Conservation (phyloP, 352 stramenopile genomes). For the Thraustochytrium striatum region DNA sequence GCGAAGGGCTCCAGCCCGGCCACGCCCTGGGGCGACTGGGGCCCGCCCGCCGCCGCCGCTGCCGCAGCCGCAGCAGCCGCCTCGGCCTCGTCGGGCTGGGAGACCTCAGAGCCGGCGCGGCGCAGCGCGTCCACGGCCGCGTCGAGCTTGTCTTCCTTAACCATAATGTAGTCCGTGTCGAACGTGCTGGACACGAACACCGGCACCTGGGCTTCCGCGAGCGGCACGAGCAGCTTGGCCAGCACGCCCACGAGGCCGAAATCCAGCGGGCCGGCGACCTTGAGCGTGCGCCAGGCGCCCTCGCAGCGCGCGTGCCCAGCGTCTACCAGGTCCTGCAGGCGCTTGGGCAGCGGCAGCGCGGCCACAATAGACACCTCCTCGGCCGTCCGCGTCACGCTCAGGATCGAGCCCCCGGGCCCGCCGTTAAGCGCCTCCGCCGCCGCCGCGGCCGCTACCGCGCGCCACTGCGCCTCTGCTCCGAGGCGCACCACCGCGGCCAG, state of each 20-base stretch:
- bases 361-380: no score
- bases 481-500: no score
- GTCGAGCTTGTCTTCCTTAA: constrained; percentile 1
- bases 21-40: neutral
- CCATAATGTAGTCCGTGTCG: constrained; percentile 43
- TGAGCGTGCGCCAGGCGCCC: neutral
- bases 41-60: neutral
- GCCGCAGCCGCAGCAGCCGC: no score
- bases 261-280: constrained; percentile 1
- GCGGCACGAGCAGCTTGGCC: neutral
- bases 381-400: no score
- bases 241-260: constrained; percentile 17
- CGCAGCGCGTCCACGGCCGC: constrained; percentile 8
- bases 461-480: no score
- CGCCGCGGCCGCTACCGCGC: no score
- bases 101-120: neutral
- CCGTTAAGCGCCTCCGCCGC: no score
- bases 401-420: no score
- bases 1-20: neutral
- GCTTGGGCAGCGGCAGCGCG: no score
- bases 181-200: constrained; percentile 28
- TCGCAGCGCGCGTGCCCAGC: no score
- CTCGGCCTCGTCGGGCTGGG: no score
- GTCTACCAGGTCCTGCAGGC: no score
- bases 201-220: neutral